phyloP scores from a whole-genome alignment of 2,329 filamentous ascomycete genomes.

The Iodosphaeria phyllophila region DNA sequence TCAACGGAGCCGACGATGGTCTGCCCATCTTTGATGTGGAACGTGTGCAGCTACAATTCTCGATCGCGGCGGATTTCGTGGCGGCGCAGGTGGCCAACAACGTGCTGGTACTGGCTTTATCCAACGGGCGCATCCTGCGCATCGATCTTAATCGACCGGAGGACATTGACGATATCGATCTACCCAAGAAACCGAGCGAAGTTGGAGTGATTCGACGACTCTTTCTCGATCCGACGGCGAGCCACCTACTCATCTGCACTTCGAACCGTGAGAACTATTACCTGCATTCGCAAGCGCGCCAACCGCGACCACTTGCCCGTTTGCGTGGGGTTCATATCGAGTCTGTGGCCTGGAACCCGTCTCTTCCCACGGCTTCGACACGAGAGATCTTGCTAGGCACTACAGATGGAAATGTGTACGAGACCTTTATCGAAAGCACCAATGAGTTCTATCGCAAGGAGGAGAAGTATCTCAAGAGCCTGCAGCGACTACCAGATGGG shows the following conservation, averaged over 20 bases:
- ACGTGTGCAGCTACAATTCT: conserved; percentile 82
- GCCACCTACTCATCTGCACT: conserved; percentile 81
- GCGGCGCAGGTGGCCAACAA: conserved; percentile 96
- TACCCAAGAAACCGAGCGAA: conserved; percentile 83
- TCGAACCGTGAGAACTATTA: conserved; percentile 93
- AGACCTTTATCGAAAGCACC: conserved; percentile 84
- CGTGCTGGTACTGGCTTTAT: conserved; percentile 79
- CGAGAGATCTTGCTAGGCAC: conserved; percentile 84
- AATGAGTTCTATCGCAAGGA: conserved; percentile 91
- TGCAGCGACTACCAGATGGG: conserved; percentile 69
- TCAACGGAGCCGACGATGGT: conserved; percentile 37
- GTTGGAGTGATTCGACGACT: conserved; percentile 84
- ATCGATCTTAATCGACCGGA: conserved; percentile 88
- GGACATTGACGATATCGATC: conserved; percentile 95
- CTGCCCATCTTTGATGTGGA: conserved; percentile 91
- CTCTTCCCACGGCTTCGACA: conserved; percentile 79
- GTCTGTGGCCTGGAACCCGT: conserved; percentile 86
- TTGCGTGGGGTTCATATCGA: conserved; percentile 79
- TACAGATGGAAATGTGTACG: conserved; percentile 88
- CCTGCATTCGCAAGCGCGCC: conserved; percentile 83
- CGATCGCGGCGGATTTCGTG: conserved; percentile 86
- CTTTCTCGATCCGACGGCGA: conserved; percentile 94
- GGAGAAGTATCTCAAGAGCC: conserved; percentile 72
- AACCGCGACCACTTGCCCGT: conserved; percentile 63
- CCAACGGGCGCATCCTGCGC: conserved; percentile 77